Base-by-base conservation (phyloP, 2,329 filamentous ascomycete species). In the Hymenoscyphus repandus region DNA sequence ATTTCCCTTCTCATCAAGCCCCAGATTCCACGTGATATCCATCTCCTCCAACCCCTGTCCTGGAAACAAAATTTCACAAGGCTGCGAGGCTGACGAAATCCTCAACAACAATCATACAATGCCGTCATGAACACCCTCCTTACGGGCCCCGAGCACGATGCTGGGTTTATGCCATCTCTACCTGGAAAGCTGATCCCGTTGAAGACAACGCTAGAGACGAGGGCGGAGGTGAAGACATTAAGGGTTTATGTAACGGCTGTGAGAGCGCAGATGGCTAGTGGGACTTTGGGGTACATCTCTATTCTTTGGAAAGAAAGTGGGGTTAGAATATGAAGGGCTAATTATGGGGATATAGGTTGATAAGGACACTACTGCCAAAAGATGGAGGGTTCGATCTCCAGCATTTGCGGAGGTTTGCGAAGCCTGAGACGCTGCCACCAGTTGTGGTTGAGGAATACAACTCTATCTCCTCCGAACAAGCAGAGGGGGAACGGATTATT, bases 321-420 rank as follows among this genome's bases (percentile, higher is more conserved):
- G 49, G 50, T 46, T 36, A 58, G 61, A 57, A 62, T 38, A 37
- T 15, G 15, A 7, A 7, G n/a, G 53, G 61, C 71, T 60, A 70
- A 57, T 47, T 18, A 54, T 36, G 32, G 46, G 48, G 40, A 32
- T 52, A 66, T 57, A 83, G 80, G 56, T 74, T 79, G 53, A 69
- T 83, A 60, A 76, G 78, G 61, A 70, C 72, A 47, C 68, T 82
- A 64, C 70, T 80, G 54, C 78, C 78, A 62, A 77, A 81, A 62
- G 79, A 79, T 65, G 76, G 77, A 63, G 78, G 76, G 75, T 79
- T 83, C 68, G 79, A 78, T 73, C 73, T 85, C 61, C 78, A 81
- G 70, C 83, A 92, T 70, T 75, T 92, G 50, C 85, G 87, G 56
- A 80, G 87, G 66, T 88, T 89, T 66, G 86, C 84, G 52, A 90